phyloP scores from a whole-genome alignment of 495 filamentous ascomycete genomes.

The Peziza echinospora region DNA sequence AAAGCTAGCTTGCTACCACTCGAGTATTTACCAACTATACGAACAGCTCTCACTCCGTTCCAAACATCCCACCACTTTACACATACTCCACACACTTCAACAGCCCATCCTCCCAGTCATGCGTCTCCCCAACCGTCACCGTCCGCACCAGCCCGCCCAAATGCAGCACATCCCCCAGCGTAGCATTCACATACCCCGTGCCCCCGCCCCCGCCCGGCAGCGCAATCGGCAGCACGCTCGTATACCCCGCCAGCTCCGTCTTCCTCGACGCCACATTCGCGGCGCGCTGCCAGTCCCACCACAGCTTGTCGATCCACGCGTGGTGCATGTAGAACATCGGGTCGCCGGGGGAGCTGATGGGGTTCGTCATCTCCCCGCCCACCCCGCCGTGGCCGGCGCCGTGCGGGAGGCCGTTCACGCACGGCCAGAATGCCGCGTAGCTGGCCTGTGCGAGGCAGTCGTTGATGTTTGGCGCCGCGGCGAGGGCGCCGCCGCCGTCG shows the following conservation, averaged over 20 bases:
- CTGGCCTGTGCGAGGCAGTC: constrained; percentile 15
- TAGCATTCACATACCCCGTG: no score
- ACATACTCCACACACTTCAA: no score
- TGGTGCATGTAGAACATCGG: constrained; percentile 32
- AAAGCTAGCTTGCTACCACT: no score
- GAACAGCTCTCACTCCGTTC: no score
- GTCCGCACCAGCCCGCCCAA: no score
- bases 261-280: constrained; percentile 7
- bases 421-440: constrained; percentile 20
- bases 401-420: constrained; percentile 23
- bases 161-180: no score
- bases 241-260: constrained; percentile 12
- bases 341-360: constrained; percentile 13
- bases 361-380: constrained; percentile 16
- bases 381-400: constrained; percentile 23
- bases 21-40: no score
- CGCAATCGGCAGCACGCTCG: no score
- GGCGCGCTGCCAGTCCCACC: constrained; percentile 27
- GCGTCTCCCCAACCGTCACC: no score
- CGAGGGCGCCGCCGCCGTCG: constrained; percentile 11
- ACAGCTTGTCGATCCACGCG: constrained; percentile 28
- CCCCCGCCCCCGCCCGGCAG: no score
- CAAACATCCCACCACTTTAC: no score
- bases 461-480: constrained; percentile 13
- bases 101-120: no score